Base-by-base conservation (phyloP, 345 rosid genomes). In the Raphanus sativus region DNA sequence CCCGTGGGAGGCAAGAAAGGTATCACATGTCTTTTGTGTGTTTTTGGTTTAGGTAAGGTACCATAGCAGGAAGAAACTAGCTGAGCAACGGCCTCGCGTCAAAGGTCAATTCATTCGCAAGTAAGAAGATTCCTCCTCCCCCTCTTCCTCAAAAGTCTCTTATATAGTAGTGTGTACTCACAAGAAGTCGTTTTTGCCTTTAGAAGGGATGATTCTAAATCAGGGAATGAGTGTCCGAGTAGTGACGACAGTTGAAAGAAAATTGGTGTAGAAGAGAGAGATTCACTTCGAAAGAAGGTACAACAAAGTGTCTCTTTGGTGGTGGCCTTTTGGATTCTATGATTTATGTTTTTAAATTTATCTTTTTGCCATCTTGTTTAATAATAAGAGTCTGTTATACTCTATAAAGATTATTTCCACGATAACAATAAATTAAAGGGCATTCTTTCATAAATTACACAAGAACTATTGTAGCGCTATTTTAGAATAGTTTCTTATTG, bases 91-190 rank as follows among this genome's bases (percentile, higher is more conserved):
- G 34, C 89, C 90, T 67, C 86, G 87, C 24, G 77, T 85, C 72
- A 84, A 79, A 58, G 91, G 93, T 33, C 93, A 88, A 75, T 88
- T 88, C 77, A 86, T 87, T 68, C 81, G 88, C 50, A 87, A 85
- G 80, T 75, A 62, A 33, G 28, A 16, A 33, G 28, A 16, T 50
- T 30, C 34, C 26, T 9, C 58, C 21, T 50, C 7, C 21, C 54
- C 16, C 54, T 45, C 29, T 36, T 60, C 21, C 45, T 10, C 33
- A 42, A n/a, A 32, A 3, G 25, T 11, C 13, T 61, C 52, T 48
- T 36, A 2, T 36, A 16, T 62, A 52, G 66, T 28, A 24, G 4
- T 30, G 10, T 17, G 10, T 17, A 62, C n/a, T 66, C 55, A 67
- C 45, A 15, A 50, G 60, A 33, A 28, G 33, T 28, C 65, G 30